Conservation (phyloP, 305 asterid genomes). For the Plantago lanceolata region DNA sequence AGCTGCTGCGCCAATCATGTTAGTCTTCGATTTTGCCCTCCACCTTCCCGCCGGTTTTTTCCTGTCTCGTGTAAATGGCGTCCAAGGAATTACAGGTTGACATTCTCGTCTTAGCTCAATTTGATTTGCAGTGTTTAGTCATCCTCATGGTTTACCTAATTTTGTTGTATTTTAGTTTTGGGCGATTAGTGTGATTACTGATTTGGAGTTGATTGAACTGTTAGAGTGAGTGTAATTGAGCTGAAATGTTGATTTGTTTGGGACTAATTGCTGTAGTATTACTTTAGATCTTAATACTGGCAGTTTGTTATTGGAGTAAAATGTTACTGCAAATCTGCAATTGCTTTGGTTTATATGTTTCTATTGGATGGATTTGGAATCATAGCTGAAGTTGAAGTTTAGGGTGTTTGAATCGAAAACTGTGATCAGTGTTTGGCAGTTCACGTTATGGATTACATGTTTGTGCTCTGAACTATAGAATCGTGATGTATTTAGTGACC, state of each 20-base stretch:
- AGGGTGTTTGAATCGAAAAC: not conserved
- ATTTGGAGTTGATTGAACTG: not conserved
- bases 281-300: not conserved
- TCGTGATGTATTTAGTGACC: not conserved
- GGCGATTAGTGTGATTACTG: conserved; percentile 1
- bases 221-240: not conserved
- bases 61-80: conserved; percentile 66
- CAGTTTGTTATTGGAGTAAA: not conserved
- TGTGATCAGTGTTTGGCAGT: not conserved
- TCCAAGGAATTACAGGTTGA: conserved; percentile 61
- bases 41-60: conserved; percentile 40
- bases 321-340: not conserved
- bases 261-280: not conserved
- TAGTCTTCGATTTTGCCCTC: conserved; percentile 35
- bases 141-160: conserved; percentile 1
- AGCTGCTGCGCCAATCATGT: conserved; percentile 9
- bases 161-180: conserved; percentile 18
- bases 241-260: not conserved
- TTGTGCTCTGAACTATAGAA: not conserved
- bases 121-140: not conserved
- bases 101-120: not conserved
- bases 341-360: not conserved
- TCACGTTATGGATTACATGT: not conserved
- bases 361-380: not conserved
- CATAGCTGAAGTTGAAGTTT: not conserved